Evolutionary conservation across 768 basidiomycete species (phyloP), one percentile per base, ranked within the genome.

Genomic region (Rhizopogon rudus): DNA sequence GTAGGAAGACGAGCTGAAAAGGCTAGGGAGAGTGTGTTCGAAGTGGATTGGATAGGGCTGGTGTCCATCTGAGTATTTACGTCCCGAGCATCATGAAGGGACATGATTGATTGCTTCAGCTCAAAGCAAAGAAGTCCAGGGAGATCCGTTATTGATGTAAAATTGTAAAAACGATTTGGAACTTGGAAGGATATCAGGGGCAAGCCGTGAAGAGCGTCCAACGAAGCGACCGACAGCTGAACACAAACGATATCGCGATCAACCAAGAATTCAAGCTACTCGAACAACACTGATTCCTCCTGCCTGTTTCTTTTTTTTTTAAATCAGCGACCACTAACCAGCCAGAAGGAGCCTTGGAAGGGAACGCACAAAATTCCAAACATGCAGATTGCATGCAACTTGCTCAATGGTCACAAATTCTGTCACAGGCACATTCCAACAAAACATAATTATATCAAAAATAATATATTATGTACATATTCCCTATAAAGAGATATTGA

Each of bases 381-480:
- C 55, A 63, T 66, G 63, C 63, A 60, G 60, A 57, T 56, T 48
- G 53, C 56, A 53, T 51, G 57, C 50, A 43, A 40, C 20, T 56
- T 49, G 45, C 53, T 43, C 52, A 52, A 28, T 16, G 51, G 66
- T 68, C 59, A 68, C 58, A 57, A 25, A 67, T 64, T 70, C 58
- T 65, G 70, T 72, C 70, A 70, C 69, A 72, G 70, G 69, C 64
- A 70, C 70, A 56, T 31, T 31, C 7, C 31, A 3, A 25, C 31
- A 55, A 65, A 40, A 29, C 17, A 39, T 31, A 50, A 39, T 40
- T 51, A 40, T 42, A 20, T 57, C 58, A 63, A 69, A 60, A 70
- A 66, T 58, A 61, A 69, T 25, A 25, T 67, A 61, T 64, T 65
- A 25, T 65, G 25, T 60, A 61, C 63, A n/a, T 51, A 63, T 60